Evolutionary conservation across 768 basidiomycete genomes (phyloP).

Genomic region (Hygrocybe coccinea): DNA sequence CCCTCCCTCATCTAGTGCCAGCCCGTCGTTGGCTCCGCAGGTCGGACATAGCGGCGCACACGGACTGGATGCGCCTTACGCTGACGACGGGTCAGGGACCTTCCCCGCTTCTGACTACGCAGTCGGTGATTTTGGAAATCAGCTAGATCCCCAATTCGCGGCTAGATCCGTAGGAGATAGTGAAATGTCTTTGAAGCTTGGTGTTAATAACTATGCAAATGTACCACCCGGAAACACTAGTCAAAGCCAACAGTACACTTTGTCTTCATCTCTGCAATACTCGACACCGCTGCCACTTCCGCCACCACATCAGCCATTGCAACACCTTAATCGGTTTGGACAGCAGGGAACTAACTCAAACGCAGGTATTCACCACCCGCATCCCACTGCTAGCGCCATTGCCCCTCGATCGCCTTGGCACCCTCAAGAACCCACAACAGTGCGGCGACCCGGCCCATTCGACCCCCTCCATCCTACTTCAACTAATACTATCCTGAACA

Average conservation of each 20-base stretch:
- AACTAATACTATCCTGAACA: slow-evolving; percentile 30
- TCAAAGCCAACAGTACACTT: slow-evolving; percentile 1
- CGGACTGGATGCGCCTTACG: slow-evolving; percentile 3
- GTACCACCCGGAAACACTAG: neutral
- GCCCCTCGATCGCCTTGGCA: slow-evolving; percentile 37
- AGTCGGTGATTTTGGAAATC: neutral
- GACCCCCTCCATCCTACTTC: slow-evolving; percentile 41
- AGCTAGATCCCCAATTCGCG: neutral
- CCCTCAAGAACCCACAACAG: slow-evolving; percentile 21
- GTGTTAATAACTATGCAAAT: neutral
- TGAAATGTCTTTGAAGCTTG: neutral
- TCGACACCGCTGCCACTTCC: neutral
- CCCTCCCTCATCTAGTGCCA: slow-evolving; percentile 9
- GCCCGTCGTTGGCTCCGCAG: neutral
- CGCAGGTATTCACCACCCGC: neutral
- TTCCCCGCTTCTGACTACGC: slow-evolving; percentile 6
- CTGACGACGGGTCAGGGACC: neutral
- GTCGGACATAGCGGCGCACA: slow-evolving; percentile 1
- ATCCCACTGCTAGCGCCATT: slow-evolving; percentile 10
- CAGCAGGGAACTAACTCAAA: slow-evolving; percentile 9
- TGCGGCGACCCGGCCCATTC: slow-evolving; percentile 39
- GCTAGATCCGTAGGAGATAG: neutral
- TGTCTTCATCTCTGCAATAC: neutral
- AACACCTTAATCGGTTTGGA: neutral
- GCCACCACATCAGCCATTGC: neutral